These are phyloP conservation scores for Aspergillus niger DNA, from an alignment of 2,329 filamentous ascomycete species.

Conservation along the genomic window DNA sequence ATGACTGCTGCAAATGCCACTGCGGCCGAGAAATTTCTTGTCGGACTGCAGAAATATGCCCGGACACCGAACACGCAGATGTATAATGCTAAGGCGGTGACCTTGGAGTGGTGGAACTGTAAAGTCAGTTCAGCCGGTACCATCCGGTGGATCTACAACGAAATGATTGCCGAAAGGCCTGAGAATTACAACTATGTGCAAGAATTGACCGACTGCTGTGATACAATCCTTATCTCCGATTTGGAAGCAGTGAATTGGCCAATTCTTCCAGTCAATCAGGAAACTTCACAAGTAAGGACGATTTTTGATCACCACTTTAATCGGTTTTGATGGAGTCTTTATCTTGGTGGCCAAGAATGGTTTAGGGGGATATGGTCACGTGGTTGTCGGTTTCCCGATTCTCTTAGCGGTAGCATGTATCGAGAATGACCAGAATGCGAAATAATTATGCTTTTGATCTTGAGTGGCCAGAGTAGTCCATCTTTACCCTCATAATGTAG, in stretches of 20 bases:
- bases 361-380: too few relatives aligned
- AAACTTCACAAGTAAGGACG: not conserved
- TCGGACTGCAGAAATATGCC: not conserved
- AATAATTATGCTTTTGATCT: too few relatives aligned
- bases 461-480: too few relatives aligned
- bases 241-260: not conserved
- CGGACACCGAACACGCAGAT: not conserved
- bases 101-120: not conserved
- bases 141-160: not conserved
- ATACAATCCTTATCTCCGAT: not conserved
- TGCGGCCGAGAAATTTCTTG: not conserved
- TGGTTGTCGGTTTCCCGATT: too few relatives aligned
- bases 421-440: too few relatives aligned
- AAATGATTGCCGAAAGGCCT: not conserved
- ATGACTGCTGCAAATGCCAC: not conserved
- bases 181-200: not conserved
- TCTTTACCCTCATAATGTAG: too few relatives aligned
- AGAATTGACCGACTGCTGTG: not conserved
- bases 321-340: too few relatives aligned
- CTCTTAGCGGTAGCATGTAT: too few relatives aligned
- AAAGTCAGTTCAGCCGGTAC: not conserved
- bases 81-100: not conserved
- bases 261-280: not conserved
- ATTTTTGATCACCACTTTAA: too few relatives aligned
- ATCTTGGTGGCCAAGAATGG: too few relatives aligned